A percentile compares a stretch with the other conserved stretches of the same genome.
phyloP scores from a whole-genome alignment of 768 basidiomycete genomes.

The Macrocybe gigantea region DNA sequence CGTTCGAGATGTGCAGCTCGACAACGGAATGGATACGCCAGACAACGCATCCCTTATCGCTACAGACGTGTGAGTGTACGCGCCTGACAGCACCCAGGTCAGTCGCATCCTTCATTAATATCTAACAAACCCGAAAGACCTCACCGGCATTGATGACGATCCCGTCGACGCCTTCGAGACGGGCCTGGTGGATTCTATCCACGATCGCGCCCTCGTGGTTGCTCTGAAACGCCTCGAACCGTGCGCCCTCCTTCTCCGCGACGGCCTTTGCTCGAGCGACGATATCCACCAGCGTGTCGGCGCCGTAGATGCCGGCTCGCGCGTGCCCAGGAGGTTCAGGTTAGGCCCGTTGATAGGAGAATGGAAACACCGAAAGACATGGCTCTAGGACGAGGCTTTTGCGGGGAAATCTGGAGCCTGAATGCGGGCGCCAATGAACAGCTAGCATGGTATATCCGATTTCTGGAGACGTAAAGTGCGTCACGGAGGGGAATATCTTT shows the following conservation, averaged over 20 bases:
- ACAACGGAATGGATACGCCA: slow-evolving; percentile 14
- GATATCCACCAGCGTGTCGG: slow-evolving; percentile 11
- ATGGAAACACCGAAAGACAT: slow-evolving; percentile 6
- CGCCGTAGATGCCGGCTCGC: slow-evolving; percentile 13
- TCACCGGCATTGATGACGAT: slow-evolving; percentile 16
- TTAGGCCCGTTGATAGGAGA: slow-evolving; percentile 16
- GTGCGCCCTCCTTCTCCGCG: slow-evolving; percentile 8
- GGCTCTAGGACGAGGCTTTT: neutral
- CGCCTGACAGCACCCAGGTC: slow-evolving; percentile 4
- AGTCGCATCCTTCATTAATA: neutral
- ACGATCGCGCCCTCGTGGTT: slow-evolving; percentile 18
- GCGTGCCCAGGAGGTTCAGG: slow-evolving; percentile 12
- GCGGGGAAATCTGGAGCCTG: neutral
- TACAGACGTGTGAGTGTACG: slow-evolving; percentile 15
- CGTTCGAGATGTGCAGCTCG: slow-evolving; percentile 15
- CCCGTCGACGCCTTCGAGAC: slow-evolving; percentile 12
- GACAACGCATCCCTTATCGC: slow-evolving; percentile 15
- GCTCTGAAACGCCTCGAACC: slow-evolving; percentile 13
- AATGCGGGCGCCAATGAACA: neutral
- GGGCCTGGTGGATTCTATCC: slow-evolving; percentile 15
- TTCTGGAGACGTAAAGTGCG: no score
- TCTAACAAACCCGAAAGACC: neutral
- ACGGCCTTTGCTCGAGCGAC: slow-evolving; percentile 4
- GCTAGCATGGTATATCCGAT: neutral
- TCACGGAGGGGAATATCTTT: no score